phyloP scores from a whole-genome alignment of 108 stramenopile species.

The Aureococcus anophagefferens region DNA sequence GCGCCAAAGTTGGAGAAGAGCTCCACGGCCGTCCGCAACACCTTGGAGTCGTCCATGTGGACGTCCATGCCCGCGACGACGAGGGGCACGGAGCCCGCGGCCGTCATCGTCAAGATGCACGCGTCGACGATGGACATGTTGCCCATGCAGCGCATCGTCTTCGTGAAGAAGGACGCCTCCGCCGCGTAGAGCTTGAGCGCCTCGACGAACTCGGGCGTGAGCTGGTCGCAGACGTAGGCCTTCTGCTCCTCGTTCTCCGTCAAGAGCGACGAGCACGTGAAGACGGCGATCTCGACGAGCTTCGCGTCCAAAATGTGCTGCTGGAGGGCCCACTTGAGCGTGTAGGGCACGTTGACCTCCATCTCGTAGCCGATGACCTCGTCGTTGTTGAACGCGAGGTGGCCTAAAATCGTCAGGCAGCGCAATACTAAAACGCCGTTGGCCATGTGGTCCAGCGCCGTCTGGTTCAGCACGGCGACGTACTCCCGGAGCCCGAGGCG shows the following conservation, averaged over 20 bases:
- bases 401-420: not conserved
- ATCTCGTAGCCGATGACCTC: slow-evolving; percentile 4
- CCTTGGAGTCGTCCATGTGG: not conserved
- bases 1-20: slow-evolving; percentile 1
- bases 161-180: not conserved
- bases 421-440: not conserved
- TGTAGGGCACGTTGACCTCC: slow-evolving; percentile 11
- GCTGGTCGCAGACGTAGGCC: not conserved
- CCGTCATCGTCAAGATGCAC: slow-evolving; percentile 5
- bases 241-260: not conserved
- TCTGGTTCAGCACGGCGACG: slow-evolving; percentile 9
- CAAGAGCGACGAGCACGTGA: not conserved
- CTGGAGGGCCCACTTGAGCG: slow-evolving; percentile 3
- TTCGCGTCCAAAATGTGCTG: not conserved
- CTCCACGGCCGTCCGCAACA: not conserved
- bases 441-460: slow-evolving; percentile 5
- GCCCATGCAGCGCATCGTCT: slow-evolving; percentile 4
- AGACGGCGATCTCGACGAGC: not conserved
- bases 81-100: not conserved
- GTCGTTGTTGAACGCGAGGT: slow-evolving; percentile 5
- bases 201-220: slow-evolving; percentile 5
- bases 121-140: slow-evolving; percentile 8
- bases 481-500: slow-evolving; percentile 6
- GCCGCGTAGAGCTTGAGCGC: not conserved
- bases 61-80: not conserved